phyloP scores from a whole-genome alignment of 139 green algal genomes.

The Mesostigma viride region DNA sequence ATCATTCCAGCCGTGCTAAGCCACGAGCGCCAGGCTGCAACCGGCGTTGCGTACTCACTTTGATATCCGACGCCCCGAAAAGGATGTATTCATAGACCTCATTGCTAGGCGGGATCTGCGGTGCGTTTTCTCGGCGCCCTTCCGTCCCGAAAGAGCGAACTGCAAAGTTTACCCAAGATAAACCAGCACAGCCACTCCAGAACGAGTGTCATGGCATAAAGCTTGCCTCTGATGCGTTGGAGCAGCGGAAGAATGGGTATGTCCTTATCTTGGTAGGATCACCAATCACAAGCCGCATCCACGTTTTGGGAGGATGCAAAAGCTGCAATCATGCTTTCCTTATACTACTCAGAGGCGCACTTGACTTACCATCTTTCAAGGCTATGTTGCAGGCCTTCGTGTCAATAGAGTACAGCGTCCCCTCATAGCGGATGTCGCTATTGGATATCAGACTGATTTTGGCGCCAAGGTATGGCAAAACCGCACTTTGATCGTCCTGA shows the following conservation, averaged over 20 bases:
- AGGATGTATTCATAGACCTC: conserved; percentile 89
- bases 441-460: conserved; percentile 73
- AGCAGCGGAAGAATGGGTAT: no score
- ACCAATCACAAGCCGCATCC: no score
- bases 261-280: no score
- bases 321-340: no score
- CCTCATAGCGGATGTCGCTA: conserved; percentile 79
- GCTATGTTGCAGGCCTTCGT: conserved; percentile 79
- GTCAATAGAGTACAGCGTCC: conserved; percentile 72
- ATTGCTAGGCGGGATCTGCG: conserved; percentile 58
- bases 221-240: no score
- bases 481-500: no score
- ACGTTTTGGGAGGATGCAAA: no score
- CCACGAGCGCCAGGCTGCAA: no score
- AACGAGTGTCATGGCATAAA: no score
- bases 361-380: conserved; percentile 58
- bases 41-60: no score
- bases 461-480: conserved; percentile 60
- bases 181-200: no score
- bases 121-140: conserved; percentile 57
- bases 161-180: conserved; percentile 33
- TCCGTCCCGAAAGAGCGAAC: conserved; percentile 86
- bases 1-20: no score
- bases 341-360: background rate
- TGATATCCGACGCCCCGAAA: conserved; percentile 83